Base-by-base conservation (phyloP, 2,329 filamentous ascomycete genomes). In the Calonectria fujianensis region DNA sequence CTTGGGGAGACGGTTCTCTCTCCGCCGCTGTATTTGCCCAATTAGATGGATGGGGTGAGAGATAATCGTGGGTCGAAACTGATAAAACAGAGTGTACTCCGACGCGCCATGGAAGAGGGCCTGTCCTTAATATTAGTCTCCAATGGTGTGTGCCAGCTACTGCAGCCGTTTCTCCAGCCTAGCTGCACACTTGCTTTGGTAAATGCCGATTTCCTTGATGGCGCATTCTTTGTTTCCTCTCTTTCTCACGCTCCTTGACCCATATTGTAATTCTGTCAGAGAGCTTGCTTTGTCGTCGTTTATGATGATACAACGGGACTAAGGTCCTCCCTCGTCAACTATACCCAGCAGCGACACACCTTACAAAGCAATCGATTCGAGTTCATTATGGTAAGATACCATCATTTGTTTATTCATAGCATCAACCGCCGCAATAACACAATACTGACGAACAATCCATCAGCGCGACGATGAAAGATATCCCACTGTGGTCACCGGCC, bases 391-490 rank as follows among this genome's bases (percentile, higher is more conserved):
- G 63, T 72, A 61, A 18, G 32, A 11, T 45, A 24, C 29, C 18
- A 20, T 16, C 29, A 14, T 54, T 14, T 4, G 9, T 45, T 50
- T 48, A 3, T 24, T 14, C 20, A 31, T 13, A 29, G 10, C 20
- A 24, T 5, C n/a, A 54, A 68, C 20, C 11, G 35, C 16, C 16
- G 11, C 63, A 39, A 51, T n/a, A 13, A 35, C 31, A 11, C n/a
- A 37, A 54, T 35, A 59, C 18, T 50, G 29, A 74, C 67, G 61
- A 35, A 59, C 27, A 48, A 61, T 10, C n/a, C 48, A 27, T 31
- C 63, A 78, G 76, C 76, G 73, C 39, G 76, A 77, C 54, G 76
- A 78, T 61, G 76, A 78, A 69, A 72, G 71, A 59, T 78, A 78
- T 73, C 76, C 76, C 9, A 78, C 67, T 13, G 69, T 75, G 32